Evolutionary conservation across 495 filamentous ascomycete species (phyloP), one percentile per base, ranked within the genome.

Genomic region (Penicillium robsamsonii): DNA sequence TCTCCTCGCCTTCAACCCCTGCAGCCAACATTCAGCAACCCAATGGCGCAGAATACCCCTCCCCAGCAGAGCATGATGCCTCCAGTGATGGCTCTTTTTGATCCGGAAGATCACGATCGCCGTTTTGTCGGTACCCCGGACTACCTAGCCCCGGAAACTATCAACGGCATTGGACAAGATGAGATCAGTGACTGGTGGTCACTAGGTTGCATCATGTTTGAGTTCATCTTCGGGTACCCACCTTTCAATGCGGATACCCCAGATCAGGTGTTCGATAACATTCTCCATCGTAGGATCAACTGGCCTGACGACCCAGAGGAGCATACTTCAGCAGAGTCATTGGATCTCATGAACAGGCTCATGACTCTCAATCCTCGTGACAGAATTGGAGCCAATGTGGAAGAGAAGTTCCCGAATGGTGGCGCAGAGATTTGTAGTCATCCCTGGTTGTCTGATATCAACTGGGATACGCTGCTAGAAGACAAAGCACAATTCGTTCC

Each of bases 171-270:
- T 57, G 91, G 92, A 0, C 94, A 97, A 72, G 94, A 98, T 68
- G 92, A 97, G 68, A 92, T 92, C 60, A 97, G 94, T 70, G 94
- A 98, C 82, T 98, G 94, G 94, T 98, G 94, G 94, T 97, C 94
- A 7, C 76, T 98, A 44, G 94, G 94, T 2, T 97, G 94, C 64
- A 97, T 98, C 56, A 77, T 97, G 73, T 98, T 97, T 67, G 94
- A 98, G 62, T 97, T 96, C 57, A 75, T 98, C 18, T 97, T 89
- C 67, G 88, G 94, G 51, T 81, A 90, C 72, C 94, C 94, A 1
- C 94, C 94, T 20, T 98, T 98, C 72, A 91, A 98, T 67, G 94
- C 90, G 6, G 78, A 78, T 17, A 90, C 91, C 40, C 94, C 94
- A 0, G 95, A 98, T 55, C 80, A 93, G 64, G 95, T 98, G 11